A percentile compares a stretch with the other conserved stretches of the same genome.
Conservation (phyloP, 2,329 filamentous ascomycete genomes). For the Monilinia fructigena region DNA sequence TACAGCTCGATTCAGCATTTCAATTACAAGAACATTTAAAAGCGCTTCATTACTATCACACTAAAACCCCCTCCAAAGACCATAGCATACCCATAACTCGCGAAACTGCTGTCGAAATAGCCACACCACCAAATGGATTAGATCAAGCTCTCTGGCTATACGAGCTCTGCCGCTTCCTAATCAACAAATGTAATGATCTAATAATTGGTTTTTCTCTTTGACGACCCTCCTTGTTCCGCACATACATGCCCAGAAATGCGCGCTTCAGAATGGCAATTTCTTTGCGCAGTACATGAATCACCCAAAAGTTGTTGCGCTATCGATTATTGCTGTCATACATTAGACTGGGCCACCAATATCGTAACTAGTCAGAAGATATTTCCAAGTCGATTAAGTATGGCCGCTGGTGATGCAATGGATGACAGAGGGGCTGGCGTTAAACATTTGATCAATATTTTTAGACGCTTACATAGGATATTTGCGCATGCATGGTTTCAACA, state of each 20-base stretch:
- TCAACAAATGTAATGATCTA: constrained; percentile 88
- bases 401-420: constrained; percentile 48
- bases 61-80: constrained; percentile 55
- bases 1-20: constrained; percentile 91
- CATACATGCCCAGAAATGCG: constrained; percentile 96
- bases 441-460: constrained; percentile 92
- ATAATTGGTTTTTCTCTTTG: constrained; percentile 92
- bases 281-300: constrained; percentile 95
- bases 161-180: constrained; percentile 94
- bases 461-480: constrained; percentile 92
- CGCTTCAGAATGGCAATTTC: constrained; percentile 97
- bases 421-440: constrained; percentile 66
- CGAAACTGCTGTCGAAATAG: constrained; percentile 71
- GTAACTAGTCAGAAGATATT: constrained; percentile 95
- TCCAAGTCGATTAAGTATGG: constrained; percentile 63
- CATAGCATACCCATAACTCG: constrained; percentile 71
- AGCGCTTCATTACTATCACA: constrained; percentile 82
- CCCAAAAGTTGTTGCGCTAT: constrained; percentile 97
- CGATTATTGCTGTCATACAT: constrained; percentile 97
- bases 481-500: constrained; percentile 99
- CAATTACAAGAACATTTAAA: constrained; percentile 97
- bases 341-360: constrained; percentile 95
- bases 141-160: constrained; percentile 94
- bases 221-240: constrained; percentile 83
- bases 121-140: constrained; percentile 75